Evolutionary conservation across 306 rosid genomes (phyloP), one percentile per base, ranked within the genome.

Genomic region (Pueraria montana): DNA sequence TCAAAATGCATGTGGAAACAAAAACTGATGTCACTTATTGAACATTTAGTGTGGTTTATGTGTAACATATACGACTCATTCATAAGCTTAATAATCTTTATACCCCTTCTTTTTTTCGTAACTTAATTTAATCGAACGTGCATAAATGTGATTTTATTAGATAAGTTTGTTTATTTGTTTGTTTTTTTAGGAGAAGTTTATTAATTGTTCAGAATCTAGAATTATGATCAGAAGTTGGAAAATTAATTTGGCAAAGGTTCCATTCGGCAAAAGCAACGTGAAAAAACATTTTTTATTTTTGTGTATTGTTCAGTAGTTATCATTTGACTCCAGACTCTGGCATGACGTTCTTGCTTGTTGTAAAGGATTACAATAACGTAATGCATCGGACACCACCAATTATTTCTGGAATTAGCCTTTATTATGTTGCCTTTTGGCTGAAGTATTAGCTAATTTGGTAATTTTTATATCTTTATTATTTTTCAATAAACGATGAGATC

Each of bases 311-410:
- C 6, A 24, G 13, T 27, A 20, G 64, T 46, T 14, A 42, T 69
- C 13, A 81, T 70, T 80, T 76, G 85, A 81, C 55, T 84, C 21
- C 20, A 76, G 32, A 68, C 18, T 74, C 65, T 26, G 49, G 27
- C 49, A 32, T 61, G 83, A 71, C 14, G 32, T 24, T 38, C 6
- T 91, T 86, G 89, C 92, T 89, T 92, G 86, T 76, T 45, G 85
- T 59, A 85, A 73, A 20, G 34, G 77, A 80, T 34, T 77, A 52
- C 76, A 68, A 52, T 80, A 52, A 52, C 91, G 84, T 81, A 74
- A 58, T 67, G 72, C 43, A n/a, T 66, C 8, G 43, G 77, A 11
- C 77, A 77, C 73, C 68, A 49, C 55, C 23, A 66, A 68, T 74
- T 24, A 46, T 74, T 56, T 42, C 3, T 24, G 26, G 23, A 52